These are phyloP conservation scores for Mucor lusitanicus DNA, from an alignment of 371 early-diverging fungal genomes.

Conservation along the genomic window DNA sequence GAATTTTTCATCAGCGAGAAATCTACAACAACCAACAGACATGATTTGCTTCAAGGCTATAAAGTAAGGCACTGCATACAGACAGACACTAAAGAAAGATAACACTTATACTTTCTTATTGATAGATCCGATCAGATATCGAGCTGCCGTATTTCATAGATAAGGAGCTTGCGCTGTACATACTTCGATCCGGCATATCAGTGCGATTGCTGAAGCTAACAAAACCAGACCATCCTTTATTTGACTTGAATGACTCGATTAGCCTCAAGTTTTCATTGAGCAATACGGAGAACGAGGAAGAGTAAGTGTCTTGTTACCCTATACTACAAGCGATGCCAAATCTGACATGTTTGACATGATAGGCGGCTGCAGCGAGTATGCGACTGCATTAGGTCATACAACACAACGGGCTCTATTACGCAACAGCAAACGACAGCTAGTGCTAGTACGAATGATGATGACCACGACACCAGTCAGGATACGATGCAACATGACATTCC, in stretches of 20 bases:
- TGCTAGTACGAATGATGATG: not conserved
- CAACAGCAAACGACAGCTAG: not conserved
- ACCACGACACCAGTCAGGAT: not conserved
- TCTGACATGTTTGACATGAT: not conserved
- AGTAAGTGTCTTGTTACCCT: slow-evolving; percentile 10
- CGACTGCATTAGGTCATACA: not conserved
- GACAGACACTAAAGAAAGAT: not conserved
- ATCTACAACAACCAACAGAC: slow-evolving; percentile 8
- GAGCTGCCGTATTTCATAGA: slow-evolving; percentile 32
- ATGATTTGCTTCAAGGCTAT: not conserved
- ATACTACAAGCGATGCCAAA: not conserved
- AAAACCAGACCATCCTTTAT: slow-evolving; percentile 36
- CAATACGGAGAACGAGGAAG: slow-evolving; percentile 9
- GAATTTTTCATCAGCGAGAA: slow-evolving; percentile 49
- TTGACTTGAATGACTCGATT: not conserved
- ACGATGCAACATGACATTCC: not conserved
- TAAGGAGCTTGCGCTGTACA: slow-evolving; percentile 17
- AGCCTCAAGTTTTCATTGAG: not conserved
- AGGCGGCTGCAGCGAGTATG: not conserved
- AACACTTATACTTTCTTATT: not conserved
- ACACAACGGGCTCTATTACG: not conserved
- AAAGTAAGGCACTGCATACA: not conserved
- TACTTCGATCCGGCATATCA: slow-evolving; percentile 37
- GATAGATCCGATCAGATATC: slow-evolving; percentile 18
- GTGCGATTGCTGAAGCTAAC: slow-evolving; percentile 25